Conservation (phyloP, 352 stramenopile genomes). For the Phytophthora tubulina region DNA sequence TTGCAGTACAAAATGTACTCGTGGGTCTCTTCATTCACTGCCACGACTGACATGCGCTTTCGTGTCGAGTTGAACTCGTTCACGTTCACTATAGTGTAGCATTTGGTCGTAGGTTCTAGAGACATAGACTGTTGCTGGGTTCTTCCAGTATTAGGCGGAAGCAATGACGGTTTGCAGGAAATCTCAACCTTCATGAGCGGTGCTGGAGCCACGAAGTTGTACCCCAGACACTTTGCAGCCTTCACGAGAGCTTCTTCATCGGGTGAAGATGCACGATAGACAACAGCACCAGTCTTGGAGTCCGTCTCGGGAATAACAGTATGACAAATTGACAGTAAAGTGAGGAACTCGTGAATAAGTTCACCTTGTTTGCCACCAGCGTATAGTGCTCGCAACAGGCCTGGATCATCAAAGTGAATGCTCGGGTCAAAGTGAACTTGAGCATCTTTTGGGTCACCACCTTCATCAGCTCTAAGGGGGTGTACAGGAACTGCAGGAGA, state of each 20-base stretch:
- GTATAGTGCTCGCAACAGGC: slow-evolving; percentile 46
- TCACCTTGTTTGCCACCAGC: slow-evolving; percentile 47
- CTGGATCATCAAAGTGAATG: slow-evolving; percentile 70
- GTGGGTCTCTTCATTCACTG: slow-evolving; percentile 59
- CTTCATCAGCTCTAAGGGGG: slow-evolving; percentile 11
- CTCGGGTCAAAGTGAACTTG: slow-evolving; percentile 62
- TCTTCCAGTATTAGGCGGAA: slow-evolving; percentile 19
- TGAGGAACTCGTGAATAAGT: slow-evolving; percentile 68
- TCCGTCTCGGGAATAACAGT: slow-evolving; percentile 78
- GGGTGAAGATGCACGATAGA: slow-evolving; percentile 65
- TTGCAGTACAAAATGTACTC: slow-evolving; percentile 81
- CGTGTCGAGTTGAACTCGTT: slow-evolving; percentile 92
- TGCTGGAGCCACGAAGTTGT: slow-evolving; percentile 64
- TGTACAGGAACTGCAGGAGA: slow-evolving; percentile 6
- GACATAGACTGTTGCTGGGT: slow-evolving; percentile 19
- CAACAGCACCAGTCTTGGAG: slow-evolving; percentile 55
- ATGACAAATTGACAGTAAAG: slow-evolving; percentile 67
- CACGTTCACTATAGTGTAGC: slow-evolving; percentile 78
- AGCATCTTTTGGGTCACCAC: slow-evolving; percentile 37
- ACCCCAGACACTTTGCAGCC: slow-evolving; percentile 68
- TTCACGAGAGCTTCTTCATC: slow-evolving; percentile 79
- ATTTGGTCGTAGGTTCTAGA: slow-evolving; percentile 26
- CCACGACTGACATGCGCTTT: slow-evolving; percentile 98
- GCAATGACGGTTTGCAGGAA: slow-evolving; percentile 46
- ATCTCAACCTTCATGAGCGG: slow-evolving; percentile 64